phyloP scores from a whole-genome alignment of 1,139 yeast species.

The Taiozyma sp. region DNA sequence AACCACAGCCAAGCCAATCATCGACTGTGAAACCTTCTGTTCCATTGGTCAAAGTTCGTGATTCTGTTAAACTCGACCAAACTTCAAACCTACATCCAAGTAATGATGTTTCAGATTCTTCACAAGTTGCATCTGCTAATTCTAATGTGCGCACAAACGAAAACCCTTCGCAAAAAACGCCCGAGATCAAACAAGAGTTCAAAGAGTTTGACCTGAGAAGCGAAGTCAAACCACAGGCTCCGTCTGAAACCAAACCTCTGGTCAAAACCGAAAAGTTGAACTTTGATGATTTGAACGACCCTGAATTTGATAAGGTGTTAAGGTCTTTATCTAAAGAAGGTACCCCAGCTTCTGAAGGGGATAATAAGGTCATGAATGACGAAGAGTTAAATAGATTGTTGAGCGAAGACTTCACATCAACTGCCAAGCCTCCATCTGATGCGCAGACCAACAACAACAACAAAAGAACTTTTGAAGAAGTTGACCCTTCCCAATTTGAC shows the following conservation, averaged over 20 bases:
- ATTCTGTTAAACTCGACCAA: not conserved
- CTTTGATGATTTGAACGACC: slow-evolving; percentile 20
- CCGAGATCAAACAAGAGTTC: not conserved
- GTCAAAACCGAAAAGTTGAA: slow-evolving; percentile 1
- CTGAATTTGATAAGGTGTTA: slow-evolving; percentile 22
- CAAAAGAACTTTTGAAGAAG: slow-evolving; percentile 18
- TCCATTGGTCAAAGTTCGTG: not conserved
- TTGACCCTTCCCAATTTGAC: slow-evolving; percentile 5
- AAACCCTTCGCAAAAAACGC: not conserved
- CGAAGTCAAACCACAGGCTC: not conserved
- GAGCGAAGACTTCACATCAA: slow-evolving; percentile 15
- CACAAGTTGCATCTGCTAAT: not conserved
- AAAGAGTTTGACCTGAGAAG: not conserved
- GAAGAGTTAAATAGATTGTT: slow-evolving; percentile 22
- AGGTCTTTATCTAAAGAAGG: slow-evolving; percentile 22
- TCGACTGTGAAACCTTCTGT: not conserved
- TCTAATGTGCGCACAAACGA: not conserved
- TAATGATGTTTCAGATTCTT: not conserved
- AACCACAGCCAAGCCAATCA: not conserved
- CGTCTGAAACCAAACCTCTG: not conserved
- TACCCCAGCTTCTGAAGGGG: slow-evolving; percentile 20
- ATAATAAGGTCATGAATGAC: slow-evolving; percentile 16
- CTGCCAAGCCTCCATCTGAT: not conserved
- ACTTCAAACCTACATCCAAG: not conserved
- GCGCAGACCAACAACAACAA: not conserved